phyloP scores from a whole-genome alignment of 1,139 yeast genomes.

The Kodamaea suecica region DNA sequence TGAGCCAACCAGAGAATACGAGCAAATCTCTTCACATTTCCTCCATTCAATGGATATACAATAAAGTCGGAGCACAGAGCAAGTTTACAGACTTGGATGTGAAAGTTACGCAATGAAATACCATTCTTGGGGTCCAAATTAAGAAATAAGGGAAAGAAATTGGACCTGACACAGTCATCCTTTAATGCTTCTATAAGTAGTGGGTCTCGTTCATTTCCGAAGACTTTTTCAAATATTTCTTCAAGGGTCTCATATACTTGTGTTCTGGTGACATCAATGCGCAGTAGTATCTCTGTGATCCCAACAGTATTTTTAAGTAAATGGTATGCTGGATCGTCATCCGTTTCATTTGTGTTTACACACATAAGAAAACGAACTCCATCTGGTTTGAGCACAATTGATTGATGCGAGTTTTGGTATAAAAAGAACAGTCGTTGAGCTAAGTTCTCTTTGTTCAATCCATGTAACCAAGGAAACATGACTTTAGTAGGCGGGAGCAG shows the following conservation, averaged over 20 bases:
- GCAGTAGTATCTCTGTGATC: constrained; percentile 56
- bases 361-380: constrained; percentile 49
- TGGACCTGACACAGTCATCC: constrained; percentile 42
- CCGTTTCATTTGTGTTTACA: constrained; percentile 27
- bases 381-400: constrained; percentile 11
- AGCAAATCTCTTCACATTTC: constrained; percentile 33
- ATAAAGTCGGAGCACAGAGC: constrained; percentile 68
- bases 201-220: constrained; percentile 11
- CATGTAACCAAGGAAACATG: constrained; percentile 93
- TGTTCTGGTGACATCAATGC: constrained; percentile 37
- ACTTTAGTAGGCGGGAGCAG: constrained; percentile 63
- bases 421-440: constrained; percentile 47
- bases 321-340: constrained; percentile 3
- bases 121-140: constrained; percentile 66
- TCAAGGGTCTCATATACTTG: constrained; percentile 30
- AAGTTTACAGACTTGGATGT: constrained; percentile 70
- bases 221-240: constrained; percentile 19
- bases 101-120: constrained; percentile 70
- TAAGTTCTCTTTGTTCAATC: constrained; percentile 52
- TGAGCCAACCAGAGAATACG: constrained; percentile 58
- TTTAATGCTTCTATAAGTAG: constrained; percentile 23
- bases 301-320: constrained; percentile 61
- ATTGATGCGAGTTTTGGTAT: constrained; percentile 21
- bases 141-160: constrained; percentile 51
- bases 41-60: constrained; percentile 37